Conservation (phyloP, 768 basidiomycete species). For the Tubosaeta sp. region DNA sequence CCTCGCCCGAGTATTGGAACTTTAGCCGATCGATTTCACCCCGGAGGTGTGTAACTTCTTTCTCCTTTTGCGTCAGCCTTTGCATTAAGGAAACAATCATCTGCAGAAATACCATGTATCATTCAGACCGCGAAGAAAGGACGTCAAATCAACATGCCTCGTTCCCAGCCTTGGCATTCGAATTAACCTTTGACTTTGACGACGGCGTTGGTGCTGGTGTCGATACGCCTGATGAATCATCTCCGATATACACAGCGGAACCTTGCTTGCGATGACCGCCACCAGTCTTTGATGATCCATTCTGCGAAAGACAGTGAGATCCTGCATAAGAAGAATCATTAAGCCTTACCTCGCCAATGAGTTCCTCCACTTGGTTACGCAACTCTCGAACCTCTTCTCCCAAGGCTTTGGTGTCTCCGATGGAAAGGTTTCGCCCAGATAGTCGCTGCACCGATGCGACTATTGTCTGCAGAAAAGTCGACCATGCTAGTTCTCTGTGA, state of each 20-base stretch:
- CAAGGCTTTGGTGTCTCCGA: constrained; percentile 40
- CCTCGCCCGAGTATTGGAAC: constrained; percentile 52
- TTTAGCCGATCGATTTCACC: constrained; percentile 64
- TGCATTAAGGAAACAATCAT: constrained; percentile 73
- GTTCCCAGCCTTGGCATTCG: constrained; percentile 45
- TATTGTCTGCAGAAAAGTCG: constrained; percentile 55
- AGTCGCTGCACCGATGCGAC: constrained; percentile 58
- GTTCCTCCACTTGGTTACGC: constrained; percentile 54
- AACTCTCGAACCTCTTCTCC: constrained; percentile 61
- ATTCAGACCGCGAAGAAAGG: neutral
- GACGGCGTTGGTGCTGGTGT: constrained; percentile 16
- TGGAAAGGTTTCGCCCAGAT: constrained; percentile 60
- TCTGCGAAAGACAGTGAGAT: constrained; percentile 8
- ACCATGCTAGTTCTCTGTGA: constrained; percentile 63
- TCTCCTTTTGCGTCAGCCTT: constrained; percentile 80
- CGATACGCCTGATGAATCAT: constrained; percentile 1
- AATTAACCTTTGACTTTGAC: constrained; percentile 32
- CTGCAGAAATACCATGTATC: constrained; percentile 24
- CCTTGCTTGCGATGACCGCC: constrained; percentile 10
- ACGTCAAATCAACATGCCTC: constrained; percentile 42
- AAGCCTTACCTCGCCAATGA: constrained; percentile 58
- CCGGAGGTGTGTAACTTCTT: constrained; percentile 71
- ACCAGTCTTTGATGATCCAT: neutral
- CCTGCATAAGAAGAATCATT: neutral
- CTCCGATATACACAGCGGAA: constrained; percentile 14